A percentile compares a stretch with the other conserved stretches of the same genome.
Conservation (phyloP, 768 basidiomycete species). For the Russula earlei region DNA sequence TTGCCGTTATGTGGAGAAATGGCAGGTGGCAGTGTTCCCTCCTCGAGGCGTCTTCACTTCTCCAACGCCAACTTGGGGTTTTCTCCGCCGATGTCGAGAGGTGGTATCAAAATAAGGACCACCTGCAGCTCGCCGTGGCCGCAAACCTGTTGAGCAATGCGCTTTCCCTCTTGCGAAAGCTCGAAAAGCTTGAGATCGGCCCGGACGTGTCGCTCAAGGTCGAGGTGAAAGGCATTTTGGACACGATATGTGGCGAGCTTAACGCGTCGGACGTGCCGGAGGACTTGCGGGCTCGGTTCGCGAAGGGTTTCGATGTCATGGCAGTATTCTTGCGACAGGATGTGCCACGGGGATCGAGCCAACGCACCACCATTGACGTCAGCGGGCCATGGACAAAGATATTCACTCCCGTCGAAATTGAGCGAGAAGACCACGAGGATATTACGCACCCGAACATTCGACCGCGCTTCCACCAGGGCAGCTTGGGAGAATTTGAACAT, state of each 20-base stretch:
- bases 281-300: background rate
- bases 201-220: background rate
- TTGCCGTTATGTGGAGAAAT: background rate
- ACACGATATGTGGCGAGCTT: constrained; percentile 1
- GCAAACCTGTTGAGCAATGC: background rate
- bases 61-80: constrained; percentile 2
- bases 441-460: too few relatives aligned
- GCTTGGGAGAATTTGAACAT: background rate
- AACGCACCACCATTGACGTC: background rate
- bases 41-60: background rate
- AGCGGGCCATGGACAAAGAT: constrained; percentile 1
- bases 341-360: background rate
- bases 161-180: background rate
- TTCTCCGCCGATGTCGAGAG: background rate
- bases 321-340: background rate
- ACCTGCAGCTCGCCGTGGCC: constrained; percentile 1
- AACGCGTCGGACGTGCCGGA: background rate
- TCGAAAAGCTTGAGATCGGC: background rate
- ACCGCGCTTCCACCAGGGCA: too few relatives aligned
- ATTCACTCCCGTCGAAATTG: background rate
- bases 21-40: constrained; percentile 4
- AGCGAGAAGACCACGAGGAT: background rate
- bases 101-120: background rate
- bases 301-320: background rate
- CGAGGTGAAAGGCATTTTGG: constrained; percentile 1